phyloP scores from a whole-genome alignment of 2,329 filamentous ascomycete species.

The Hysterium pulicare region DNA sequence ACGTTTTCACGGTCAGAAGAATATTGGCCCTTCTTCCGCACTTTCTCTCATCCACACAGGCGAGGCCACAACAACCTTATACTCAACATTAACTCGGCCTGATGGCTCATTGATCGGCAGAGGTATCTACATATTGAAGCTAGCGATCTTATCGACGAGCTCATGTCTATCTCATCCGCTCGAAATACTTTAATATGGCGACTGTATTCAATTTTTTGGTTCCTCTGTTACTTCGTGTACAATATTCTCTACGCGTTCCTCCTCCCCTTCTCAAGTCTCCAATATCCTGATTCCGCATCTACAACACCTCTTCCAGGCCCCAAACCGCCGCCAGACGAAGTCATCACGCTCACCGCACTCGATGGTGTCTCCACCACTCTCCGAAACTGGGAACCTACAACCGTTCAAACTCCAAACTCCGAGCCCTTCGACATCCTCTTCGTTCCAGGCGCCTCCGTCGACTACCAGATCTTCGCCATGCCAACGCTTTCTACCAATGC shows the following conservation, averaged over 20 bases:
- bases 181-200: conserved; percentile 40
- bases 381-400: conserved; percentile 55
- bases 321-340: conserved; percentile 45
- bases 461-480: conserved; percentile 61
- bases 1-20: conserved; percentile 61
- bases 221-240: conserved; percentile 2
- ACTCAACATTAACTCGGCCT: conserved; percentile 53
- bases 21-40: conserved; percentile 58
- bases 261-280: no score
- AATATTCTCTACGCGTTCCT: conserved; percentile 32
- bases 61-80: conserved; percentile 60
- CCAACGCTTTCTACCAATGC: conserved; percentile 63
- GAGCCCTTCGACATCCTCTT: conserved; percentile 52
- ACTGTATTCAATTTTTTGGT: neutral
- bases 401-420: neutral
- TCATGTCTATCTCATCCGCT: conserved; percentile 53
- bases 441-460: conserved; percentile 61
- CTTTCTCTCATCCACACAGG: conserved; percentile 56
- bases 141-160: conserved; percentile 54
- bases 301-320: no score
- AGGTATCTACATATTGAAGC: conserved; percentile 58
- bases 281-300: no score
- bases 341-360: conserved; percentile 47
- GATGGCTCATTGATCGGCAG: conserved; percentile 51
- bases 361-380: conserved; percentile 55